Base-by-base conservation (phyloP, 1,284 basidiomycete genomes). In the Cutaneotrichosporon mucoides region DNA sequence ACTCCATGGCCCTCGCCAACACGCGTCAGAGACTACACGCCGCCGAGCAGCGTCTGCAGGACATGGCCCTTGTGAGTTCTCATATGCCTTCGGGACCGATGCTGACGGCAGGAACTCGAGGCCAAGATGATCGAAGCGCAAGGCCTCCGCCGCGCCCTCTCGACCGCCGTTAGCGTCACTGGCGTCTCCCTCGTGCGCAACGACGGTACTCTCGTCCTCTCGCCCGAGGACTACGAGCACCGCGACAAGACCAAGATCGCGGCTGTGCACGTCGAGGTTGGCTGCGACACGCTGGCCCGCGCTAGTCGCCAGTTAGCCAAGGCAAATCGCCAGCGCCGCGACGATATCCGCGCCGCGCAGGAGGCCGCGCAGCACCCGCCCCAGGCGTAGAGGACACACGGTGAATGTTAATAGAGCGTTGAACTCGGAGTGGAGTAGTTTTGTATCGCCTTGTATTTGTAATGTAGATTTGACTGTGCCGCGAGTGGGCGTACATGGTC, bases 11-110 rank as follows among this genome's bases (percentile, higher is more conserved):
- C 15, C 63, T 73, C 9, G 64, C 59, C 24, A 45, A 56, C 8
- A 61, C 69, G 4, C 66, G 67, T 34, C 51, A 54, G 35, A 65
- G 68, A 3, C 62, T 72, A 33, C 54, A 54, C 4, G 66, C 68
- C n/a, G 63, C 68, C 16, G 69, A 77, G 48, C 51, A 45, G 37
- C 61, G 66, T 3, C 53, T 73, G 33, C 48, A 56, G 8, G 66
- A 73, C 24, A 54, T 71, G 33, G 60, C 68, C 6, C 41, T 76
- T 45, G 76, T 76, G 53, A 45, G 74, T 69, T 6, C n/a, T 5
- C 8, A 6, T 15, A 1, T 10, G 12, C 13, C 5, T 0, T 7
- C 4, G 9, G 8, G 7, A 8, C 6, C 4, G 9, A 6, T 9
- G 24, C 55, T 63, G 53, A 53, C 52, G n/a, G 15, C 55, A 70